Evolutionary conservation across 371 early-diverging fungal genomes (phyloP).

Genomic region (Globomyces sp.): DNA sequence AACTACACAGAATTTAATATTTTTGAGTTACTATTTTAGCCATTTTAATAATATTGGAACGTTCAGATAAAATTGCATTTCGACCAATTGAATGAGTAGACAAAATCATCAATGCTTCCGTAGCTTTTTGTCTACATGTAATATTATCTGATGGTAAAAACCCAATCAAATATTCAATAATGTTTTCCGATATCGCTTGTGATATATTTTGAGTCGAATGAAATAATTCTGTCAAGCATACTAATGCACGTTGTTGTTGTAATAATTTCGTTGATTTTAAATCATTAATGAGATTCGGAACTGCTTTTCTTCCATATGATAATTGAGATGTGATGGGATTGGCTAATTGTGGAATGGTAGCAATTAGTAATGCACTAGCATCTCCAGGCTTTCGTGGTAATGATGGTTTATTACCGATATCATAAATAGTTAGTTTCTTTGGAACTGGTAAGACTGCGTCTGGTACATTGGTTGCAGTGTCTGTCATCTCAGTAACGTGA

Average conservation of each 20-base stretch:
- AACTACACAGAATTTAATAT: constrained; percentile 27
- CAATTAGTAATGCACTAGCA: constrained; percentile 19
- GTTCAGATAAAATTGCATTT: constrained; percentile 7
- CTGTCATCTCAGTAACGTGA: no score
- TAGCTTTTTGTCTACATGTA: constrained; percentile 40
- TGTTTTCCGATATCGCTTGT: constrained; percentile 27
- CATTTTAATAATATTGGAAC: not conserved
- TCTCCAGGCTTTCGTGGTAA: constrained; percentile 8
- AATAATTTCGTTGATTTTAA: constrained; percentile 16
- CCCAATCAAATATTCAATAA: constrained; percentile 29
- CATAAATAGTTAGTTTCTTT: not conserved
- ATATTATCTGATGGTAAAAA: constrained; percentile 33
- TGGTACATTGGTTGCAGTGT: no score
- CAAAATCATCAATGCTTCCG: constrained; percentile 39
- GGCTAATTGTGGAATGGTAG: constrained; percentile 30
- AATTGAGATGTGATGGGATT: constrained; percentile 44
- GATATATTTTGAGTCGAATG: constrained; percentile 44
- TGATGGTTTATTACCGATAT: not conserved
- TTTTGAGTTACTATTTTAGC: constrained; percentile 11
- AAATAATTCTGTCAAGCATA: constrained; percentile 41
- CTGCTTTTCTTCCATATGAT: constrained; percentile 45
- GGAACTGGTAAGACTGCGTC: not conserved
- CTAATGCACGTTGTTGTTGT: constrained; percentile 34
- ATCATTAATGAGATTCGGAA: constrained; percentile 40
- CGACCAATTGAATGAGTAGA: constrained; percentile 43